Conservation (phyloP, 176 grass and related monocot genomes). For the Eleusine indica region DNA sequence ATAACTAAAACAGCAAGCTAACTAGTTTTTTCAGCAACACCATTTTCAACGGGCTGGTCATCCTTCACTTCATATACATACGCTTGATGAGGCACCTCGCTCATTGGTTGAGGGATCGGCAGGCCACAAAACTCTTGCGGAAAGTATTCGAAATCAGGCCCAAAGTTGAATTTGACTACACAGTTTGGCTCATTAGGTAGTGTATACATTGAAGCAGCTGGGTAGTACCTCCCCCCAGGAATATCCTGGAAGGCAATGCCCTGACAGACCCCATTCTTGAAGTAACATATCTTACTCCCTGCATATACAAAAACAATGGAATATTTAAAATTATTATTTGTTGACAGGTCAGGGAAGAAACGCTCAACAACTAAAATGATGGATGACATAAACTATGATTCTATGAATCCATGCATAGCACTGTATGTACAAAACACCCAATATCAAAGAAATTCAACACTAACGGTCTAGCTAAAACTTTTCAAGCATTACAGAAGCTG, state of each 20-base stretch:
- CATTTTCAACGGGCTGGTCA: conserved; percentile 67
- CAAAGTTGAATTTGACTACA: conserved; percentile 87
- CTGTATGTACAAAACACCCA: not conserved
- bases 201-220: conserved; percentile 87
- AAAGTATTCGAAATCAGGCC: conserved; percentile 74
- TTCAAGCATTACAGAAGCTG: not conserved
- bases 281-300: conserved; percentile 91
- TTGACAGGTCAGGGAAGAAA: not conserved
- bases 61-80: conserved; percentile 59
- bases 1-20: conserved; percentile 31
- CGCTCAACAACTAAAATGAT: not conserved
- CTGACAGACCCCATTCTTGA: conserved; percentile 82
- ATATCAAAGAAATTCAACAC: not conserved
- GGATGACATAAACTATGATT: not conserved
- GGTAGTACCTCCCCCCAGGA: conserved; percentile 85
- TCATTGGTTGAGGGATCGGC: conserved; percentile 64
- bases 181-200: conserved; percentile 82
- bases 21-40: conserved; percentile 61
- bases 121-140: conserved; percentile 69
- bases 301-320: conserved; percentile 24
- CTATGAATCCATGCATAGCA: not conserved
- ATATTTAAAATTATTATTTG: conserved; percentile 5
- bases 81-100: conserved; percentile 68
- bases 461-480: conserved; percentile 29
- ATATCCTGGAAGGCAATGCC: conserved; percentile 78